Percentiles rank a stretch among this genome's conserved stretches.
Conservation (phyloP, 805 yeast species). For the Zygosaccharomyces bailii region DNA sequence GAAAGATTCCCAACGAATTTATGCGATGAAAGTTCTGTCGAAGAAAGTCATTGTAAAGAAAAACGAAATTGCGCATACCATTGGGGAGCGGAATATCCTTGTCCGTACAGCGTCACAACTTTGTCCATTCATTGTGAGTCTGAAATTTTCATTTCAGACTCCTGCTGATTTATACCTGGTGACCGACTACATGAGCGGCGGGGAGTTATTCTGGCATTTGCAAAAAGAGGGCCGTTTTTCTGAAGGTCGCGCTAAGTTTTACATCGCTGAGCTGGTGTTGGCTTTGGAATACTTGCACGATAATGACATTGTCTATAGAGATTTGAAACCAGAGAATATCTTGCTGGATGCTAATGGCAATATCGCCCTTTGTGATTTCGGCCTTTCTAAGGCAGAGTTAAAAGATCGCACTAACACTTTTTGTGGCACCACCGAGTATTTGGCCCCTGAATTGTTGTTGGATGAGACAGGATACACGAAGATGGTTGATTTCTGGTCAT, state of each 20-base stretch:
- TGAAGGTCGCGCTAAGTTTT: slow-evolving; percentile 93
- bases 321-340: slow-evolving; percentile 95
- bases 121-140: slow-evolving; percentile 91
- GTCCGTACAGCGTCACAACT: slow-evolving; percentile 88
- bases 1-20: slow-evolving; percentile 82
- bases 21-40: slow-evolving; percentile 95
- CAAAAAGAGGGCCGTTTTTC: slow-evolving; percentile 94
- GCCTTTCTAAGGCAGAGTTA: slow-evolving; percentile 89
- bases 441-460: slow-evolving; percentile 93
- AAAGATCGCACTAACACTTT: slow-evolving; percentile 91
- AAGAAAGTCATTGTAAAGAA: slow-evolving; percentile 94
- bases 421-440: slow-evolving; percentile 97
- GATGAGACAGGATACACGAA: slow-evolving; percentile 97
- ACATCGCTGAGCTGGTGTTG: slow-evolving; percentile 90
- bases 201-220: slow-evolving; percentile 94
- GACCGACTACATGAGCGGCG: slow-evolving; percentile 97
- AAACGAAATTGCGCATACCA: slow-evolving; percentile 96
- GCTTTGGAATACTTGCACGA: slow-evolving; percentile 95
- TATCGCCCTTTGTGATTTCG: slow-evolving; percentile 95
- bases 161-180: slow-evolving; percentile 88
- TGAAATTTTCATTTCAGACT: slow-evolving; percentile 95
- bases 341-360: slow-evolving; percentile 95
- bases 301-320: slow-evolving; percentile 93
- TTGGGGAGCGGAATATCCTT: slow-evolving; percentile 92
- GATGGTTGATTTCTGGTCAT: slow-evolving; percentile 99